Base-by-base conservation (phyloP, 2,329 filamentous ascomycete genomes). In the Penicillium italicum region DNA sequence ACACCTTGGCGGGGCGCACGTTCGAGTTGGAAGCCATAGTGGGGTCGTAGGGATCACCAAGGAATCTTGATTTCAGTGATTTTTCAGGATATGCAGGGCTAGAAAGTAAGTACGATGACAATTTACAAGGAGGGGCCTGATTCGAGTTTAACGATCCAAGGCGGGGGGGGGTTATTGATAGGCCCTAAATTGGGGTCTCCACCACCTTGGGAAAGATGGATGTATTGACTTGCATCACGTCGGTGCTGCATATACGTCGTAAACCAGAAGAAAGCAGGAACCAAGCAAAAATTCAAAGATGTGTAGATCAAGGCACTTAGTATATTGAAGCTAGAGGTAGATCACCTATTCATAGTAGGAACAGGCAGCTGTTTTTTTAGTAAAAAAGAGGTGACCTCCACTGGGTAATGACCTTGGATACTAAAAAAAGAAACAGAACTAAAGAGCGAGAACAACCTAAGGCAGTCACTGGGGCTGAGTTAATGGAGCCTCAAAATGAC, bases 1-100 rank as follows among this genome's bases (percentile, higher is more conserved):
- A 84, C 36, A 97, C 88, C 2, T 87, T 91, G 52, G 90, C 69
- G 34, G 68, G 66, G 28, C 56, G 56, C 40, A 31, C 46, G 16
- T 62, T 47, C 2, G 64, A 52, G 42, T 47, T 53, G 24, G 62
- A 50, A 4, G 68, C 46, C 69, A 72, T 70, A 40, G 22, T 61
- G 33, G 28, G 26, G 41, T 52, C 33, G 16, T 26, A 30, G 12
- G 36, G 18, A 34, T 33, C 20, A 31, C 24, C 5, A 43, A 26
- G 20, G 34, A 36, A 38, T 40, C 12, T 11, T 28, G 28, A 24
- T 30, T 41, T 28, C 28, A 24, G 8, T 36, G 16, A 24, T 28
- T 26, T 31, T 45, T 45, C 11, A 46, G 14, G n/a, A 37, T 31
- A 53, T 49, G n/a, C n/a, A n/a, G n/a, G 36, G 30, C 18, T 10